Evolutionary conservation across 441 rosid genomes (phyloP).

Genomic region (Erodium moschatum): DNA sequence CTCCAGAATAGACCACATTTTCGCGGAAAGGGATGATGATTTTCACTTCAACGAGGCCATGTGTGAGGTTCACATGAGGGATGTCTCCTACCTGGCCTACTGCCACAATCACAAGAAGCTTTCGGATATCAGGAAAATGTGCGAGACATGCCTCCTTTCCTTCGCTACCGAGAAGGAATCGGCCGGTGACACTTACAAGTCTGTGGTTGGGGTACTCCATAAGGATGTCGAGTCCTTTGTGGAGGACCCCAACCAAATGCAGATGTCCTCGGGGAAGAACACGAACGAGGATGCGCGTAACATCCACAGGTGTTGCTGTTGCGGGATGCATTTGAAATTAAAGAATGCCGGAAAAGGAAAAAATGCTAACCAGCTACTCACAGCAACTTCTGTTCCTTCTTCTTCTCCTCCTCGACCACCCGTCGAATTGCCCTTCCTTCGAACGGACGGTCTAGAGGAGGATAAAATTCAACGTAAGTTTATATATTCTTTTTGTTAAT

Average conservation of each 20-base stretch:
- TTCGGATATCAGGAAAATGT: conserved; percentile 67
- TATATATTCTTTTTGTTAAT: no score
- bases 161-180: conserved; percentile 74
- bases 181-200: conserved; percentile 61
- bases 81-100: conserved; percentile 64
- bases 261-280: conserved; percentile 36
- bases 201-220: conserved; percentile 66
- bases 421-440: no score
- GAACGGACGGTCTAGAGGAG: no score
- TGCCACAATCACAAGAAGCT: conserved; percentile 84
- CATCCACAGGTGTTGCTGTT: conserved; percentile 47
- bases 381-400: no score
- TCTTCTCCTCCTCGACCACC: no score
- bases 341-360: conserved; percentile 33
- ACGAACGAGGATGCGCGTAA: conserved; percentile 29
- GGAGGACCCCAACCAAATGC: conserved; percentile 52
- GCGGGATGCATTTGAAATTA: conserved; percentile 53
- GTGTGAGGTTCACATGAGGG: conserved; percentile 72
- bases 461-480: no score
- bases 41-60: conserved; percentile 77
- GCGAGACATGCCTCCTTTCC: conserved; percentile 87
- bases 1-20: conserved; percentile 71
- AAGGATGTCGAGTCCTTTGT: conserved; percentile 65
- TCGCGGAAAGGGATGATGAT: conserved; percentile 43
- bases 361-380: conserved; percentile 15